phyloP scores from a whole-genome alignment of 257 asterid genomes.

The Asclepias syriaca region DNA sequence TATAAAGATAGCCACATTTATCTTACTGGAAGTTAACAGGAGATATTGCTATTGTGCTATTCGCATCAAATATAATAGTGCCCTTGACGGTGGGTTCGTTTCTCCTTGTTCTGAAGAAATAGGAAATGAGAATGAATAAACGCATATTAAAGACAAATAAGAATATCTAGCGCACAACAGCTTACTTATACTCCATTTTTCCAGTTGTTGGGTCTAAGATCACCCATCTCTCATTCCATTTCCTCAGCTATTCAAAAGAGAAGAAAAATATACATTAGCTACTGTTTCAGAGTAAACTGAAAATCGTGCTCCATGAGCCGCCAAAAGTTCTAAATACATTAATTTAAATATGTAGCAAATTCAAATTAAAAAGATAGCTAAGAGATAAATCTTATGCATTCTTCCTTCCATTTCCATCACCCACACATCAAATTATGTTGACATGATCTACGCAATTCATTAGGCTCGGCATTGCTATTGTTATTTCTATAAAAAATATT shows the following conservation, averaged over 20 bases:
- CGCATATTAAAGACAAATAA: constrained; percentile 11
- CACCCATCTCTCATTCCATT: constrained; percentile 99
- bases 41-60: constrained; percentile 84
- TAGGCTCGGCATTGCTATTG: not conserved
- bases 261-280: constrained; percentile 16
- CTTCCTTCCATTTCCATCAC: not conserved
- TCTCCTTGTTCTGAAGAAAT: constrained; percentile 61
- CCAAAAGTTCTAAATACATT: not conserved
- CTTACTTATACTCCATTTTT: constrained; percentile 97
- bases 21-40: constrained; percentile 97
- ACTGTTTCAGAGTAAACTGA: not conserved
- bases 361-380: not conserved
- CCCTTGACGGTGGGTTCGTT: constrained; percentile 90
- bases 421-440: not conserved
- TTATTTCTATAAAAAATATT: not conserved
- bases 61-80: constrained; percentile 77
- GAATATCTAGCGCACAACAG: constrained; percentile 10
- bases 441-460: not conserved
- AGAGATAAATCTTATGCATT: not conserved
- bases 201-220: constrained; percentile 97
- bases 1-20: not conserved
- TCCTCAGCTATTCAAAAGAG: constrained; percentile 58
- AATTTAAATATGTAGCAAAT: not conserved
- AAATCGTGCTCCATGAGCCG: not conserved
- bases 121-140: constrained; percentile 16